Percentiles rank a stretch among this genome's conserved stretches.
Conservation (phyloP, 768 basidiomycete species). For the Pleurotus salmoneostramineus region DNA sequence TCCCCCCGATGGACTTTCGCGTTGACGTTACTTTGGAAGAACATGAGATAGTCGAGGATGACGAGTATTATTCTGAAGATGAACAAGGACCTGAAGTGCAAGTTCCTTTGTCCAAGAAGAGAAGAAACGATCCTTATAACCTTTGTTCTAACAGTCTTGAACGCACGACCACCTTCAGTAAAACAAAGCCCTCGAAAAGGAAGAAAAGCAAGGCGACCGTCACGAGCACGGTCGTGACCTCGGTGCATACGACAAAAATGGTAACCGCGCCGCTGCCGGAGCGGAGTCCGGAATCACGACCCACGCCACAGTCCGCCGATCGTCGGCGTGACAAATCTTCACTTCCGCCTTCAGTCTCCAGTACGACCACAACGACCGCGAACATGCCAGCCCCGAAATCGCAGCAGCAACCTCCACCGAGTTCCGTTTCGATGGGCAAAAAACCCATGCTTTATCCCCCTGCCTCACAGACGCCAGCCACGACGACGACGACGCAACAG, state of each 20-base stretch:
- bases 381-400: slow-evolving; percentile 1
- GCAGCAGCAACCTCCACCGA: slow-evolving; percentile 1
- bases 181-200: neutral
- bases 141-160: neutral
- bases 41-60: neutral
- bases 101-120: neutral
- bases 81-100: slow-evolving; percentile 4
- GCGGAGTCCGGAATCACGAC: slow-evolving; percentile 5
- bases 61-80: slow-evolving; percentile 2
- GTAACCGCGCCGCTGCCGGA: neutral
- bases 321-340: slow-evolving; percentile 9
- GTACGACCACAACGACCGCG: slow-evolving; percentile 3
- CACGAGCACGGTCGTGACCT: neutral
- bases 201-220: neutral
- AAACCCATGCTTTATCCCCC: slow-evolving; percentile 13
- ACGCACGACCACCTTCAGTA: neutral
- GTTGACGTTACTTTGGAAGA: neutral
- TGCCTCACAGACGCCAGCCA: slow-evolving; percentile 1
- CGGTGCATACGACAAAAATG: neutral
- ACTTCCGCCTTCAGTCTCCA: slow-evolving; percentile 3
- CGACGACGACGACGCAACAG: slow-evolving; percentile 4
- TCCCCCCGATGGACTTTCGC: neutral
- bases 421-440: slow-evolving; percentile 10
- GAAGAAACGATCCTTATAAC: neutral
- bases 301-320: slow-evolving; percentile 8